phyloP scores from a whole-genome alignment of 129 eudicot species.

The Glebionis coronaria region DNA sequence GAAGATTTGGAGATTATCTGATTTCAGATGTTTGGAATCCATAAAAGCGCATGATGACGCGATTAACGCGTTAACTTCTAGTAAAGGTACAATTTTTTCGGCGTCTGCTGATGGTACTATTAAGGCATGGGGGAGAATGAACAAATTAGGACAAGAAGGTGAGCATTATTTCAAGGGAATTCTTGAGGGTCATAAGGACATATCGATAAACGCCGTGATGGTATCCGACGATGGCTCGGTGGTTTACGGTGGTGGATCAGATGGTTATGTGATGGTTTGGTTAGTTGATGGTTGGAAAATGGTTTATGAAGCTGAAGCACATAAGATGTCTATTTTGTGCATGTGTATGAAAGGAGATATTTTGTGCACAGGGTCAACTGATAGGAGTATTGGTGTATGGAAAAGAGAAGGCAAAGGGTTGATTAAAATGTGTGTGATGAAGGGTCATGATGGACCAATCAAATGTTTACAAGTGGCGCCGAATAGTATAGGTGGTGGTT shows the following conservation, averaged over 20 bases:
- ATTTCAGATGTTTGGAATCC: conserved; percentile 78
- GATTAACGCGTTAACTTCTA: conserved; percentile 49
- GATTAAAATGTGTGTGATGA: conserved; percentile 50
- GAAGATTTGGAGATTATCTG: conserved; percentile 70
- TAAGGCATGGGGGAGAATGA: conserved; percentile 62
- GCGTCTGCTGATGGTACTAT: conserved; percentile 81
- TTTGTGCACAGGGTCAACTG: conserved; percentile 81
- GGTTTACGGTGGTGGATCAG: conserved; percentile 77
- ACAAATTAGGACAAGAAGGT: conserved; percentile 9
- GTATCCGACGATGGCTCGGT: conserved; percentile 47
- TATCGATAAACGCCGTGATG: conserved; percentile 55
- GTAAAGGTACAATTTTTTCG: conserved; percentile 45
- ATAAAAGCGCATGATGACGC: conserved; percentile 92
- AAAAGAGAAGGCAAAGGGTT: conserved; percentile 54
- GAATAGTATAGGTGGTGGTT: conserved; percentile 62
- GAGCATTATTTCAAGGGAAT: conserved; percentile 44
- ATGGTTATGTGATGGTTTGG: conserved; percentile 88
- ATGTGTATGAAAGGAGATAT: conserved; percentile 63
- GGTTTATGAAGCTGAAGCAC: conserved; percentile 67
- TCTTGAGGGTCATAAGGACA: conserved; percentile 75
- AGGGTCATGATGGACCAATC: conserved; percentile 84
- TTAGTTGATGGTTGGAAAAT: conserved; percentile 37
- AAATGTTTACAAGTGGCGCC: conserved; percentile 73
- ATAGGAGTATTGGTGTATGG: conserved; percentile 75
- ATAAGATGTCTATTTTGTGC: conserved; percentile 69